Base-by-base conservation (phyloP, 2,329 filamentous ascomycete species). In the Talaromyces sp. region DNA sequence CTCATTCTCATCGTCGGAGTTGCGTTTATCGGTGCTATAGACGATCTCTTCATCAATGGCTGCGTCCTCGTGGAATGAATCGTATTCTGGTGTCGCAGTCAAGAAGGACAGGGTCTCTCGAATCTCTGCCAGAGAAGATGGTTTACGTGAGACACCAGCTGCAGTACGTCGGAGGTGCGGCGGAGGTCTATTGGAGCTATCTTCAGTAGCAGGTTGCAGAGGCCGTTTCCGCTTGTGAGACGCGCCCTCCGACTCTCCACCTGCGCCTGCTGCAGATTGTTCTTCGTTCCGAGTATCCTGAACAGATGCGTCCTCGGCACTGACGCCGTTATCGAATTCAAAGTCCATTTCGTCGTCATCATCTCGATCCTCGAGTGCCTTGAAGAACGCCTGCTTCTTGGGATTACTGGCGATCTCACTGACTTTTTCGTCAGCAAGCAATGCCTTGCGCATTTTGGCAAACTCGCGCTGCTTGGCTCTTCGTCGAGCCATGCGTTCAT, bases 381-480 rank as follows among this genome's bases (percentile, higher is more conserved):
- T 86, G 65, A 99, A 81, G 77, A 99, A 99, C 0, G 94, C 94
- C 61, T 88, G 83, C 70, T 91, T 93, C 69, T 93, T 92, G 2
- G 89, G 89, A 66, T 95, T 91, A 69, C 91, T 86, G 35, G 90
- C 91, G 62, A 97, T 90, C 73, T 93, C 92, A 69, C 89, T 90
- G 65, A 99, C 85, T 37, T 91, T 90, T 72, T 96, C 92, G 67
- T 97, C 92, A 22, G 89, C 81, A 48, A 96, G 83, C 8, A 99
- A 81, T 6, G 92, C 89, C 71, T 91, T 91, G 58, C 91, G 88
- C 88, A 96, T 95, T 75, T 90, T 89, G 36, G 89, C 89, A 73
- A 96, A 96, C 68, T 97, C 90, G 39, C 87, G 83, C 54, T 91
- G 87, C 78, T 95, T 96, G 78, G 88, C 85, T 53, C 90, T 85